Base-by-base conservation (phyloP, 805 yeast genomes). In the Metschnikowia proteae region DNA sequence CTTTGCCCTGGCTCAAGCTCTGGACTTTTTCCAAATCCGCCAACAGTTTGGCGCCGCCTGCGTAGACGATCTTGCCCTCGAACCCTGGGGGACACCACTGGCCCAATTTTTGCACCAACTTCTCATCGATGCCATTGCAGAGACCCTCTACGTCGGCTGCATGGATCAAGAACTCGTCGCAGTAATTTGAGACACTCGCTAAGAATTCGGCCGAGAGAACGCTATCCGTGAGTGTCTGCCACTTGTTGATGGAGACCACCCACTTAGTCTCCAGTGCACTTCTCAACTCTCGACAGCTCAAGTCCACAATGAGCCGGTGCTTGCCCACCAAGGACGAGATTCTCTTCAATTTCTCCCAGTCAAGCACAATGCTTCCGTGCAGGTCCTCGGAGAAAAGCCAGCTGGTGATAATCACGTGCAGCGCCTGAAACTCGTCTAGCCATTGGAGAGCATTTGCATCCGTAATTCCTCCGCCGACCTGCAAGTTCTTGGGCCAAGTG, bases 91-190 rank as follows among this genome's bases (percentile, higher is more conserved):
- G 78, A 54, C 82, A 76, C 98, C 98, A 94, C 55, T 84, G 81
- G 23, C 89, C 89, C 36, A 94, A 70, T 48, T 77, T 77, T 27
- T 51, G 49, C 4, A 94, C 97, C 38, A 94, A 71, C 13, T 82
- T 79, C 61, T 83, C 83, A 61, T 94, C 99, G 31, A 94, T 87
- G 0, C 99, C 99, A 37, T 81, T 78, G 64, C 99, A 94, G 13
- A 94, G 74, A 0, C 99, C 99, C 67, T 94, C 99, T 3, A 94
- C 98, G 66, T 94, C 99, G 0, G 99, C 99, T 3, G 99, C 99
- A 69, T 94, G 99, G 13, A 94, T 84, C 46, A 94, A 70, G 61
- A 92, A 88, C 68, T 94, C 99, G 54, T 81, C 78, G 59, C 97
- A 88, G 67, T 84, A 88, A 43, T 72, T 48, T 6, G 84, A 67